Evolutionary conservation across 2,329 filamentous ascomycete species (phyloP), one percentile per base, ranked within the genome.

Genomic region (Talaromyces albobiverticillius): DNA sequence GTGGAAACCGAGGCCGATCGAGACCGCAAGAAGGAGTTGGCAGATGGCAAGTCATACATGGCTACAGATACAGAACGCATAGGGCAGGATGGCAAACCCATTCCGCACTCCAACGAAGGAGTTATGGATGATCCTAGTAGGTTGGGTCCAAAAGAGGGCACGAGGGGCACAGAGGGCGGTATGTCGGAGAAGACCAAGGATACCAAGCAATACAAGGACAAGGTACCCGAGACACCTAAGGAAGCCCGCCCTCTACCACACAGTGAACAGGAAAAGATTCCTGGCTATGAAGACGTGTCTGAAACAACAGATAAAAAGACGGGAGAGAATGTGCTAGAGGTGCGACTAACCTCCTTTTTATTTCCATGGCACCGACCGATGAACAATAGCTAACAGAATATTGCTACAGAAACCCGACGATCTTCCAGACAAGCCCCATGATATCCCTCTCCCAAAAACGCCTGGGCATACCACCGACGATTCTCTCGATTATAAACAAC

Each of bases 91-190:
- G 71, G 71, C 9, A 64, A 67, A 32, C 51, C 63, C 36, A 77
- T 82, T 23, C 79, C 82, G 3, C 73, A 80, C 57, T 80, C 77
- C 32, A 82, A 84, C 56, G 81, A 95, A 67, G 90, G 92, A 38
- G 90, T 96, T 55, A 96, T 96, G 93, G 89, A 95, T 66, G 92
- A 96, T 70, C 89, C 87, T 59, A 82, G 88, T 67, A 80, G 90
- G 60, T 75, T 81, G 34, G 81, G 83, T 38, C 90, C 92, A 4
- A 92, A 91, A 67, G 82, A 91, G 68, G 93, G 92, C 45, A 95
- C 90, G 2, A 89, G 88, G 3, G 93, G 93, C 36, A 95, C 89
- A 1, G 89, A 92, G 66, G 92, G 91, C 11, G 92, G 93, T 50
- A 89, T 97, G 40, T 90, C 87, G 23, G 88, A 92, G 68, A 96